Evolutionary conservation across 2,329 filamentous ascomycete species (phyloP).

Genomic region (Colletotrichum tamarilloi): DNA sequence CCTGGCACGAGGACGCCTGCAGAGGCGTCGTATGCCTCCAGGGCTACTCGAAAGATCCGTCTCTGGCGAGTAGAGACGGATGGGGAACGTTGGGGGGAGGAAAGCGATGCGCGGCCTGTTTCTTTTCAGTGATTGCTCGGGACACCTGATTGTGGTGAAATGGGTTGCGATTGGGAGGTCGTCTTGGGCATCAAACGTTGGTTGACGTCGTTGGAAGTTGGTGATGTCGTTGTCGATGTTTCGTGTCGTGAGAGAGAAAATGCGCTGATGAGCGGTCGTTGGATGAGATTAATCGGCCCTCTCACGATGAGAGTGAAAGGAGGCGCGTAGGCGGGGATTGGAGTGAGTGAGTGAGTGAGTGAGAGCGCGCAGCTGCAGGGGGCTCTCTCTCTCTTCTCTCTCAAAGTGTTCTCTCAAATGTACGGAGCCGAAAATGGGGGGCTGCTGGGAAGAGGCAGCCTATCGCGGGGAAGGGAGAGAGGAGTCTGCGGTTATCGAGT

Average conservation of each 20-base stretch:
- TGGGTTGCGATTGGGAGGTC: neutral
- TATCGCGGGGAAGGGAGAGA: neutral
- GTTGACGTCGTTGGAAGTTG: neutral
- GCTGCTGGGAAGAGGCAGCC: neutral
- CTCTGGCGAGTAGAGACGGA: conserved; percentile 36
- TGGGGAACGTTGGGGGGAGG: neutral
- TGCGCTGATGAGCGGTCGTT: neutral
- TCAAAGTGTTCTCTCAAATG: neutral
- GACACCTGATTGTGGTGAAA: conserved; percentile 17
- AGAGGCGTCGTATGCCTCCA: conserved; percentile 49
- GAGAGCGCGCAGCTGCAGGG: neutral
- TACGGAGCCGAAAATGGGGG: neutral
- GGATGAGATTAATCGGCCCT: neutral
- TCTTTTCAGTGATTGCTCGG: conserved; percentile 4
- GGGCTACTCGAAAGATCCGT: conserved; percentile 42
- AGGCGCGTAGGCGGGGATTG: neutral
- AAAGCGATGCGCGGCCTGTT: neutral
- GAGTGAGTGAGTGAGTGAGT: neutral
- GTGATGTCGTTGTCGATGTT: neutral
- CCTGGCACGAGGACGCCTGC: conserved; percentile 47
- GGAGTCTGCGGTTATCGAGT: neutral
- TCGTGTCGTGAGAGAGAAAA: neutral
- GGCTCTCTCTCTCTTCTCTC: too few species aligned
- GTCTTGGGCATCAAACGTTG: neutral
- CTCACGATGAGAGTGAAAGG: neutral